phyloP scores from a whole-genome alignment of 805 yeast species.

The Hanseniaspora nectarophila region DNA sequence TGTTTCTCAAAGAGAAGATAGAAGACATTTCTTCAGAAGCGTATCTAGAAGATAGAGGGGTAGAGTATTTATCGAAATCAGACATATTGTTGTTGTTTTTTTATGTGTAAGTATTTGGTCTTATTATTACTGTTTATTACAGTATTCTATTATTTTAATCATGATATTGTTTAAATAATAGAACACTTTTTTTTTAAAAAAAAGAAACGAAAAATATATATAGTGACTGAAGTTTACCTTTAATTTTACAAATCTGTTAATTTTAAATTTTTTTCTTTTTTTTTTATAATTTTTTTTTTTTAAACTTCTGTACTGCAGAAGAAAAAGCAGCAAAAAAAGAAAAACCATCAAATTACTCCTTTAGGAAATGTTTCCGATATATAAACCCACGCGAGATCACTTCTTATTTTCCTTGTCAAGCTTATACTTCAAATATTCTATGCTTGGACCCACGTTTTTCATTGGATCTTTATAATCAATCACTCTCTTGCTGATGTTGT shows the following conservation, averaged over 20 bases:
- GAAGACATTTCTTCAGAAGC: conserved; percentile 96
- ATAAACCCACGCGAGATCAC: neutral
- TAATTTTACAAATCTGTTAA: no score
- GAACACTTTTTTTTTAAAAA: no score
- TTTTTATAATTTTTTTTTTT: neutral
- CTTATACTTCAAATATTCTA: conserved; percentile 58
- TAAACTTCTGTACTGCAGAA: neutral
- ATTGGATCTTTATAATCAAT: conserved; percentile 21
- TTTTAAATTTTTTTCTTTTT: no score
- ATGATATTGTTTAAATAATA: neutral
- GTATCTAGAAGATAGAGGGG: conserved; percentile 92
- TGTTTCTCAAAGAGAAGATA: conserved; percentile 80
- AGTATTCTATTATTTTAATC: neutral
- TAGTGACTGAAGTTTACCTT: neutral
- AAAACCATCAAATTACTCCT: neutral
- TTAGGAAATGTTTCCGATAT: neutral
- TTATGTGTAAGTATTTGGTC: neutral
- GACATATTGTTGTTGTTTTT: conserved; percentile 20
- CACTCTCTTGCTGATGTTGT: conserved; percentile 34
- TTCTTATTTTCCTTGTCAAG: neutral
- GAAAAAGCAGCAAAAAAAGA: neutral
- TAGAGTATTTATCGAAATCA: conserved; percentile 60
- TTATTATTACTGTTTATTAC: neutral
- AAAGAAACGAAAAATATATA: no score
- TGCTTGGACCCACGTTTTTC: conserved; percentile 45